Percentiles rank a stretch among this genome's conserved stretches.
These are phyloP conservation scores for Epichloe bromicola DNA, from an alignment of 2,329 filamentous ascomycete species.

Conservation along the genomic window DNA sequence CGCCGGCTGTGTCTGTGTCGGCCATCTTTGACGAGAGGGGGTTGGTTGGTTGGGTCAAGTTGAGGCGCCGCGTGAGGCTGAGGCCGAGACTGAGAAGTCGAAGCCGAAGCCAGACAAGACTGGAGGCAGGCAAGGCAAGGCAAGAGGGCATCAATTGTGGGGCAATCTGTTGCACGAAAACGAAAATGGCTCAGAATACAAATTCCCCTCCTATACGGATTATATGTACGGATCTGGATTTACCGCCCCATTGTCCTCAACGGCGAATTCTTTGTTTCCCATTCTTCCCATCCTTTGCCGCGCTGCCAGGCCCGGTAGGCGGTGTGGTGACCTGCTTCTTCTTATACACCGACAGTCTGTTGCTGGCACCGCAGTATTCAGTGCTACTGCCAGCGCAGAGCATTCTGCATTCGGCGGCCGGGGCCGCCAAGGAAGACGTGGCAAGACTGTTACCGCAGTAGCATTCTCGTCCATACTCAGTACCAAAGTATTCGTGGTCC, in stretches of 20 bases:
- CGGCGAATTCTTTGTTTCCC: background rate
- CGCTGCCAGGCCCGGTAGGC: background rate
- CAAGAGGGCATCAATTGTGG: no score
- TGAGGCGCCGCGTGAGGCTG: background rate
- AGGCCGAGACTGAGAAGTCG: background rate
- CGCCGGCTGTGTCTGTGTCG: conserved; percentile 16
- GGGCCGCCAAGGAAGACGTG: conserved; percentile 15
- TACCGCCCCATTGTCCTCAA: background rate
- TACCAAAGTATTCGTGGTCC: conserved; percentile 21
- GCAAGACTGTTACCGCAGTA: conserved; percentile 22
- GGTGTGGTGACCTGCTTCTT: conserved; percentile 10
- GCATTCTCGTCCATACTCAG: conserved; percentile 25
- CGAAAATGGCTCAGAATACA: no score
- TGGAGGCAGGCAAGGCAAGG: background rate
- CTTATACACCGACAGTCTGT: conserved; percentile 24
- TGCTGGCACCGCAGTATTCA: conserved; percentile 28
- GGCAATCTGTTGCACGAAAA: no score
- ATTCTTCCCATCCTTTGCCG: background rate
- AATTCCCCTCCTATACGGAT: background rate
- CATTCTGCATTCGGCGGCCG: conserved; percentile 26
- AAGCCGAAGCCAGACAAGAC: background rate
- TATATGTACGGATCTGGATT: background rate
- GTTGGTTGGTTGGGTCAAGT: background rate
- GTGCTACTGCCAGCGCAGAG: conserved; percentile 23
- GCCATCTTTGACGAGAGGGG: conserved; percentile 15